Conservation (phyloP, 306 rosid species). For the Datisca glomerata region DNA sequence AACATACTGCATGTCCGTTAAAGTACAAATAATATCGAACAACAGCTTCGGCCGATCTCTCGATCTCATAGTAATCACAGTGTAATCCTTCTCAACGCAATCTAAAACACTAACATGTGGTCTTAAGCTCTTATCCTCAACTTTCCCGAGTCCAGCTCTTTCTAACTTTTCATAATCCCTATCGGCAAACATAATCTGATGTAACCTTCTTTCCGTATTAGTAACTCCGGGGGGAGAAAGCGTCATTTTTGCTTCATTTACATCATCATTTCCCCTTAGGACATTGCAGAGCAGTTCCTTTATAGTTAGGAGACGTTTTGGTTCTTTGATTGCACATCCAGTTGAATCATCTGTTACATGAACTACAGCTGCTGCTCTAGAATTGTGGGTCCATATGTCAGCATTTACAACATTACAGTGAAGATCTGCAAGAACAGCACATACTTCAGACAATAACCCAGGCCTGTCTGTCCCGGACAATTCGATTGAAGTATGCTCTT, state of each 20-base stretch:
- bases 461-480: constrained; percentile 48
- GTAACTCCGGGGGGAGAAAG: constrained; percentile 9
- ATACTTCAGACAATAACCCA: constrained; percentile 54
- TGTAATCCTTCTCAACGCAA: constrained; percentile 48
- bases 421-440: constrained; percentile 45
- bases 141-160: constrained; percentile 22
- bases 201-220: constrained; percentile 44
- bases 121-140: constrained; percentile 39
- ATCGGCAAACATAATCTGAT: constrained; percentile 46
- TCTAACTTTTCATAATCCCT: constrained; percentile 19
- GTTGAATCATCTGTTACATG: constrained; percentile 55
- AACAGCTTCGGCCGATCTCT: constrained; percentile 59
- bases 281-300: constrained; percentile 51
- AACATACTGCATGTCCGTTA: constrained; percentile 57
- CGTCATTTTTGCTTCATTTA: too few species aligned
- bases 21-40: constrained; percentile 71
- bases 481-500: constrained; percentile 44
- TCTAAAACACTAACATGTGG: too few species aligned
- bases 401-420: constrained; percentile 55
- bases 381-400: constrained; percentile 70
- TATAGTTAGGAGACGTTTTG: constrained; percentile 30
- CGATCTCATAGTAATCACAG: constrained; percentile 41
- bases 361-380: constrained; percentile 45
- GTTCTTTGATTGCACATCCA: constrained; percentile 32
- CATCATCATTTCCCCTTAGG: too few species aligned